These are phyloP conservation scores for Hemileia vastatrix DNA, from an alignment of 1,284 basidiomycete species.

Conservation along the genomic window DNA sequence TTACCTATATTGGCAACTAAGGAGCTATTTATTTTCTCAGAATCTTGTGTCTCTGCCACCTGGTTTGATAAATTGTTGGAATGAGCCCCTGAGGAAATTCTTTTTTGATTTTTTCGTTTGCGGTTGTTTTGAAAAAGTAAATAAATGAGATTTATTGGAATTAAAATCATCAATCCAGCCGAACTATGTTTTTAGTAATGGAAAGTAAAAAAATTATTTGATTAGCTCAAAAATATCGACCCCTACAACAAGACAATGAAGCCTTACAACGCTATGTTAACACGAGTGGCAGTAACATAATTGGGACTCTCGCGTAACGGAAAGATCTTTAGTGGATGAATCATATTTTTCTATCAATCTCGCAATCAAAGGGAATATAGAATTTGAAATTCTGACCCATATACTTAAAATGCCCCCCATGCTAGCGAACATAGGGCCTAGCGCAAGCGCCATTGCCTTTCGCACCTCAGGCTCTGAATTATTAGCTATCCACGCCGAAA, in stretches of 20 bases:
- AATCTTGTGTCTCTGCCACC: background rate
- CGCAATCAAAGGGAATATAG: background rate
- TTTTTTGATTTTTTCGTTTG: background rate
- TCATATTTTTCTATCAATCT: background rate
- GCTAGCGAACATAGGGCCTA: conserved; percentile 16
- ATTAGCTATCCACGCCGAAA: conserved; percentile 20
- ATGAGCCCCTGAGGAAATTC: background rate
- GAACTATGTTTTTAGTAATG: background rate
- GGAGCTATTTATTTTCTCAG: background rate
- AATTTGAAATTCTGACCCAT: background rate
- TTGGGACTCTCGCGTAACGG: background rate
- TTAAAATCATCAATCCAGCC: background rate
- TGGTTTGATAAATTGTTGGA: background rate
- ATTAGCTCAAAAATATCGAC: too few relatives aligned
- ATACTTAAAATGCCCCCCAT: conserved; percentile 16
- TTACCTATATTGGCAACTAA: background rate
- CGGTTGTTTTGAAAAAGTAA: background rate
- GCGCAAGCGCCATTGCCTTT: conserved; percentile 14
- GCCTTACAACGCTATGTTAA: conserved; percentile 1
- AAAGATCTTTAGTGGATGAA: background rate
- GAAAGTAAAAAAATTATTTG: background rate
- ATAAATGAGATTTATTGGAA: background rate
- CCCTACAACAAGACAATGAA: background rate
- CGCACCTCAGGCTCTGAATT: conserved; percentile 19
- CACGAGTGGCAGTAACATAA: background rate